These are phyloP conservation scores for Berberis thunbergii DNA, from an alignment of 164 flowering plant genomes.

Conservation along the genomic window DNA sequence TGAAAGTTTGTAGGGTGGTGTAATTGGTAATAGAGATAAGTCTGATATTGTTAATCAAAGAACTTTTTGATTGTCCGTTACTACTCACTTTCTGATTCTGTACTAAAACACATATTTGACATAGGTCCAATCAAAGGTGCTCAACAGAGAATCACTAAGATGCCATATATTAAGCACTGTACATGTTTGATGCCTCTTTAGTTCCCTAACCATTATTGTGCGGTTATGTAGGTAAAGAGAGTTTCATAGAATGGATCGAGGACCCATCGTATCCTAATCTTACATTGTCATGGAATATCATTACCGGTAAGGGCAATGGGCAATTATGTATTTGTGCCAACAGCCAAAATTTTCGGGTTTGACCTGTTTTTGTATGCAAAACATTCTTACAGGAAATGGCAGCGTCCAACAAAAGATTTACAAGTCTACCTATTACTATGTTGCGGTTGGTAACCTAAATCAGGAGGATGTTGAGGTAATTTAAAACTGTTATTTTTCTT, in stretches of 20 bases:
- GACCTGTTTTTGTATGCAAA: not conserved
- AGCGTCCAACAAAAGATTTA: conserved; percentile 36
- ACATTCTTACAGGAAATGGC: conserved; percentile 49
- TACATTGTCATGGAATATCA: conserved; percentile 63
- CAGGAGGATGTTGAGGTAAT: conserved; percentile 45
- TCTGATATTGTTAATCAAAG: too few relatives aligned
- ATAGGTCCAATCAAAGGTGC: too few relatives aligned
- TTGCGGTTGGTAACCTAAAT: conserved; percentile 61
- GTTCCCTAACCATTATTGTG: not conserved
- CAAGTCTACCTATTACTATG: conserved; percentile 41
- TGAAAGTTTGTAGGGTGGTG: not conserved
- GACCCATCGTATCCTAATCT: conserved; percentile 62
- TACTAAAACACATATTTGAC: too few relatives aligned
- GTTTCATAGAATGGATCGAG: conserved; percentile 53
- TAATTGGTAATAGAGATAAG: too few relatives aligned
- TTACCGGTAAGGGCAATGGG: conserved; percentile 38
- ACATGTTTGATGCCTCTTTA: too few relatives aligned
- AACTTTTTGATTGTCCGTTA: too few relatives aligned
- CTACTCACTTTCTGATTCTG: too few relatives aligned
- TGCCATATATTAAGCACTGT: too few relatives aligned
- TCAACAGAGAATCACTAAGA: too few relatives aligned
- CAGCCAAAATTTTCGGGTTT: too few relatives aligned
- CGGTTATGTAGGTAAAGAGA: conserved; percentile 52
- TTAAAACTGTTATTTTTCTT: not conserved
- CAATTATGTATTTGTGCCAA: too few relatives aligned